Percentiles rank a stretch among this genome's conserved stretches.
Evolutionary conservation across 2,329 filamentous ascomycete genomes (phyloP).

Genomic region (Aspergillus sp.): DNA sequence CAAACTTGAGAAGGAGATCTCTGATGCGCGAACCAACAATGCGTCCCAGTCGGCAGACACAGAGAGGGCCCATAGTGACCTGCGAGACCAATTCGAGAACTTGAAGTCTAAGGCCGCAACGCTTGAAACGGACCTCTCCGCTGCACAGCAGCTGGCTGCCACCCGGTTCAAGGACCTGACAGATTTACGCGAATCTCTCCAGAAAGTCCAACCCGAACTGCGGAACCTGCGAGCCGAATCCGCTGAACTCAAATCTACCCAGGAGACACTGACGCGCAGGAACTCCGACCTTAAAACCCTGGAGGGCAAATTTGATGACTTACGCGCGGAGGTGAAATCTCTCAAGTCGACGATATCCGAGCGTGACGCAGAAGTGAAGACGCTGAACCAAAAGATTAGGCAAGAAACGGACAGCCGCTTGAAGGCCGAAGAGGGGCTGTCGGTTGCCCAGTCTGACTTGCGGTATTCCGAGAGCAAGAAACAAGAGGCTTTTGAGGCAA

Average conservation of each 20-base stretch:
- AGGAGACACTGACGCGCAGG: constrained; percentile 62
- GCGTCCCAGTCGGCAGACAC: constrained; percentile 40
- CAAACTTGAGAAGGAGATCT: constrained; percentile 64
- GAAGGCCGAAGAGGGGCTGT: constrained; percentile 70
- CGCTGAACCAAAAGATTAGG: constrained; percentile 67
- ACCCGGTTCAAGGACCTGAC: constrained; percentile 80
- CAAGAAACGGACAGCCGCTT: constrained; percentile 63
- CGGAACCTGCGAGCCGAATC: constrained; percentile 70
- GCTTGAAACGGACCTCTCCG: constrained; percentile 74
- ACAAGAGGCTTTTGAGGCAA: constrained; percentile 63
- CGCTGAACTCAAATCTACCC: constrained; percentile 61
- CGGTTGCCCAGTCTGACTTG: constrained; percentile 65
- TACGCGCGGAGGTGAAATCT: constrained; percentile 63
- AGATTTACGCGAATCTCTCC: constrained; percentile 68
- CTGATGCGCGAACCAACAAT: constrained; percentile 44
- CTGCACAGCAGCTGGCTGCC: constrained; percentile 77
- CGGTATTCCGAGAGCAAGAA: constrained; percentile 71
- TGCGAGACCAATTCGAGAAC: constrained; percentile 60
- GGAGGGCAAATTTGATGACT: constrained; percentile 73
- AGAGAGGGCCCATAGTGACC: constrained; percentile 44
- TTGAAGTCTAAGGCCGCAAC: constrained; percentile 61
- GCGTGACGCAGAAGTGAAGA: constrained; percentile 68
- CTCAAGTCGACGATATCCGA: constrained; percentile 63
- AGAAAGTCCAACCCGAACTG: constrained; percentile 80
- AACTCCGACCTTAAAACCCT: constrained; percentile 61